Evolutionary conservation across 768 basidiomycete species (phyloP), one percentile per base, ranked within the genome.

Genomic region (Mycena leptocephala): DNA sequence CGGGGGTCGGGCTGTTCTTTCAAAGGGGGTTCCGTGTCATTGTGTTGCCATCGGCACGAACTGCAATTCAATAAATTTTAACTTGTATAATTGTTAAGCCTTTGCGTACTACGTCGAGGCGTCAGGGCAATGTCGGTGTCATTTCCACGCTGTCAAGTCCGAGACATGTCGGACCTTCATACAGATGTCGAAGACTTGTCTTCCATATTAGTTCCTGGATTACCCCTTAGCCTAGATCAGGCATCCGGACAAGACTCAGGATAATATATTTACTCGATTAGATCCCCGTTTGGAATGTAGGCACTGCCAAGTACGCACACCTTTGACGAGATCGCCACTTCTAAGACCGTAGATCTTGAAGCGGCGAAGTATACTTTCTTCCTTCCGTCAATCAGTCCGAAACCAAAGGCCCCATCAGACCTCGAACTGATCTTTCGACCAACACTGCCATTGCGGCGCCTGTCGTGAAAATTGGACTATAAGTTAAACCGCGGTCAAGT

Each of bases 401-500:
- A 51, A 66, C 64, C 46, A 51, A 66, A 66, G 64, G 64, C 46
- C 64, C 64, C 48, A 66, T 66, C 64, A 68, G 66, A 68, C 66
- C 24, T 56, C 46, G 33, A 46, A 37, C 48, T 55, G 66, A 55
- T 68, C 66, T 28, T 68, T 68, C 53, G 53, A 56, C 51, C 33
- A 37, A 55, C 66, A 68, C 66, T 68, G 66, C 53, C 66, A 55
- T 68, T 68, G 43, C n/a, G n/a, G n/a, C n/a, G n/a, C n/a, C n/a
- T n/a, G 11, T 66, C 33, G 58, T 69, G 67, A 55, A 69, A 56
- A 33, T 58, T 53, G 55, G 67, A 69, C 67, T 69, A 69, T 56
- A 68, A 68, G 35, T 68, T 58, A 51, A 69, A 69, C 51, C 67
- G 55, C 55, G 39, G 67, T 69, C 67, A 69, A 69, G 53, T 69